Percentiles rank a stretch among this genome's conserved stretches.
Conservation (phyloP, 2,329 filamentous ascomycete species). For the Monosporascus sp. region DNA sequence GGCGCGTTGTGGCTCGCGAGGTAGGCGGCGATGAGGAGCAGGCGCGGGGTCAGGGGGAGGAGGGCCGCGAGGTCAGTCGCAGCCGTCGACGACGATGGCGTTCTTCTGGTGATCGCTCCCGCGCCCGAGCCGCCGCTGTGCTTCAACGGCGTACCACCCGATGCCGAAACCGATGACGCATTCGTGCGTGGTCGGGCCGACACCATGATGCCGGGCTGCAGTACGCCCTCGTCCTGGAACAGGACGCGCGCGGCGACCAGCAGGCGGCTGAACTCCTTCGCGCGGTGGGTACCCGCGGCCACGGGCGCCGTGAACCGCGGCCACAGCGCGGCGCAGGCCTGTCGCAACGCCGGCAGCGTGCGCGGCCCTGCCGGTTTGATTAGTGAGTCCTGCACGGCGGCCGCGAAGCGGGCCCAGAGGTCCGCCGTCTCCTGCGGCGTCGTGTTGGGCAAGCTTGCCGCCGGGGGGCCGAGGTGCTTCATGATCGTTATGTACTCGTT, state of each 20-base stretch:
- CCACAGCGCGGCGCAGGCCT: slow-evolving; percentile 73
- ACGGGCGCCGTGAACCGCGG: slow-evolving; percentile 77
- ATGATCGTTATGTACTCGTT: slow-evolving; percentile 74
- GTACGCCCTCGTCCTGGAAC: slow-evolving; percentile 66
- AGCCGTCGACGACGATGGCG: slow-evolving; percentile 5
- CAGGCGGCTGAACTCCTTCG: slow-evolving; percentile 79
- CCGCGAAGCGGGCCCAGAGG: slow-evolving; percentile 75
- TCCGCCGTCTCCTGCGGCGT: slow-evolving; percentile 52
- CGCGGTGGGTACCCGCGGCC: slow-evolving; percentile 62
- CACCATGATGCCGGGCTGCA: slow-evolving; percentile 58
- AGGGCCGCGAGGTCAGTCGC: slow-evolving; percentile 45
- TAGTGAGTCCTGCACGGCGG: slow-evolving; percentile 81
- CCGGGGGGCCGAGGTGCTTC: slow-evolving; percentile 34
- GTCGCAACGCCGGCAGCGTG: slow-evolving; percentile 67
- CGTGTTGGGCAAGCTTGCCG: slow-evolving; percentile 45
- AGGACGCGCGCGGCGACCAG: slow-evolving; percentile 64
- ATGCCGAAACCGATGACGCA: background rate
- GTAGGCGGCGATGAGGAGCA: slow-evolving; percentile 72
- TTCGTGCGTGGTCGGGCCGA: background rate
- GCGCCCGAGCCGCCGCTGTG: background rate
- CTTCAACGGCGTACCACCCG: background rate
- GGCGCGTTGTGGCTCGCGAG: slow-evolving; percentile 75
- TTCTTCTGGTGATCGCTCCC: background rate
- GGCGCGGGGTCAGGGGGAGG: slow-evolving; percentile 67
- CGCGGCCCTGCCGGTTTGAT: slow-evolving; percentile 68